Base-by-base conservation (phyloP, 1,284 basidiomycete genomes). In the Wolfiporia cocos region DNA sequence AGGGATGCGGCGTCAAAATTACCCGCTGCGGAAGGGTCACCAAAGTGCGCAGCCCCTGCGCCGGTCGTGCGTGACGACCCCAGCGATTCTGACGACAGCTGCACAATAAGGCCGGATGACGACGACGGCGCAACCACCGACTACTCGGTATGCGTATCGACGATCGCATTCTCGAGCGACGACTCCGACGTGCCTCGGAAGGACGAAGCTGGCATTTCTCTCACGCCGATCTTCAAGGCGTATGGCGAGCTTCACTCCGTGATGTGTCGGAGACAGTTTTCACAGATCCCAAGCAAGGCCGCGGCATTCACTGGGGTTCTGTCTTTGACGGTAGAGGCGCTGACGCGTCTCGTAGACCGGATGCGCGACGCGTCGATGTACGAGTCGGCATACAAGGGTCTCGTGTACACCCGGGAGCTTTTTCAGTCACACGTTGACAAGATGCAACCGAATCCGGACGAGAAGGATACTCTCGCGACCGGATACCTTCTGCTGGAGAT, bases 401-500 rank as follows among this genome's bases (percentile, higher is more conserved):
- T 44, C 17, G 17, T 15, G 1, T 44, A 40, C 23, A 31, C 39
- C 3, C 26, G 22, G 24, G 20, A 23, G 17, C 34, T 41, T 11
- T 23, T 44, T 26, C 7, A 39, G 22, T n/a, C 33, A 14, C 34
- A 40, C 35, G 32, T 29, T 20, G 34, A 29, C 43, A 44, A 34
- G 7, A 23, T 41, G 15, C 24, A 36, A n/a, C n/a, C 19, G 10
- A 21, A 22, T n/a, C 12, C 14, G n/a, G 26, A 44, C 9, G 21
- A 24, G 23, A 22, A 15, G 11, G 26, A 30, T 9, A 21, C n/a
- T 4, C 34, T 35, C n/a, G 22, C 21, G 14, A 33, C 19, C 5
- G 43, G 33, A 3, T 44, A 40, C 23, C 43, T 40, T 19, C 24
- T 44, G 24, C 30, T 44, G 43, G 39, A 40, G 26, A 36, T 41